Percentiles rank a stretch among this genome's conserved stretches.
phyloP scores from a whole-genome alignment of 2,329 filamentous ascomycete species.

The Diaporthe sp. region DNA sequence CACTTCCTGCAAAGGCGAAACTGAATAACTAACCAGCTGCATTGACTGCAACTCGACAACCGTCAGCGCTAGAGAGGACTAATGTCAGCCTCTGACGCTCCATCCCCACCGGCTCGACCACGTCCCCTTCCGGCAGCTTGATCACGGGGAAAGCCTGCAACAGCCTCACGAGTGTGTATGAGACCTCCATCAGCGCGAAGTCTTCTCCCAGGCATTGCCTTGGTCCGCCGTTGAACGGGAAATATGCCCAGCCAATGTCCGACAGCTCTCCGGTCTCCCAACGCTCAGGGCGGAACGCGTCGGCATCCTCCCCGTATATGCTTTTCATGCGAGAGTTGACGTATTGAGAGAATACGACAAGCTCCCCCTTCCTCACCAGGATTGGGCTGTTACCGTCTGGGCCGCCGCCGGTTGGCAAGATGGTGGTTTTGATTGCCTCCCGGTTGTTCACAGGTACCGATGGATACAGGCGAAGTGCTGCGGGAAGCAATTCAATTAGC shows the following conservation, averaged over 20 bases:
- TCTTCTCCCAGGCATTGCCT: slow-evolving; percentile 53
- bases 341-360: slow-evolving; percentile 49
- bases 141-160: slow-evolving; percentile 41
- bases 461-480: slow-evolving; percentile 51
- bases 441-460: slow-evolving; percentile 51
- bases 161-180: slow-evolving; percentile 41
- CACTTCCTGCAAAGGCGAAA: neutral
- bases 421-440: slow-evolving; percentile 47
- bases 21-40: neutral
- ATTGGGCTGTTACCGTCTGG: slow-evolving; percentile 49
- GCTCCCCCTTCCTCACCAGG: slow-evolving; percentile 47
- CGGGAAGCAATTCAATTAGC: neutral
- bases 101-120: slow-evolving; percentile 40
- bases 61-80: slow-evolving; percentile 27
- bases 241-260: slow-evolving; percentile 50
- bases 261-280: slow-evolving; percentile 50
- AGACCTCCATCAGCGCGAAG: slow-evolving; percentile 47
- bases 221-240: slow-evolving; percentile 54
- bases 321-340: slow-evolving; percentile 50
- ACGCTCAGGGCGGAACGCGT: slow-evolving; percentile 52
- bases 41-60: neutral
- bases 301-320: slow-evolving; percentile 52
- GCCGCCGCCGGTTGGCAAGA: slow-evolving; percentile 53
- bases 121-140: slow-evolving; percentile 39
- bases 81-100: slow-evolving; percentile 45